phyloP scores from a whole-genome alignment of 1,284 basidiomycete species.

The Cutaneotrichosporon mucoides region DNA sequence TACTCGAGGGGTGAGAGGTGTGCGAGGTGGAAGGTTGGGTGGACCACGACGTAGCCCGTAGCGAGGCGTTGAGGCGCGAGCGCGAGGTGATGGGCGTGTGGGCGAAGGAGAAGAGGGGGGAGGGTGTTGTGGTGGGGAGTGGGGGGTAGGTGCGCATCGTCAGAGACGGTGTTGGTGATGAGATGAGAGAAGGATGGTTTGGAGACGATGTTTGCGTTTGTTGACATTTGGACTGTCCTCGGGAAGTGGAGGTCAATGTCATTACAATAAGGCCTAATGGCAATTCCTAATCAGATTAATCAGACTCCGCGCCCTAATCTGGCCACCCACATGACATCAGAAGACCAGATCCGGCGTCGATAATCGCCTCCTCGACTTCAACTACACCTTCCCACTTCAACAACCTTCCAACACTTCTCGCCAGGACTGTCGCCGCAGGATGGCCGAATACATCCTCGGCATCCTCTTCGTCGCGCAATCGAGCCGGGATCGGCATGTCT shows the following conservation, averaged over 20 bases:
- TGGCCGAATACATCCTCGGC: constrained; percentile 48
- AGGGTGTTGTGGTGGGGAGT: constrained; percentile 18
- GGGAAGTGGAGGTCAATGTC: too few species aligned
- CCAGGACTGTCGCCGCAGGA: constrained; percentile 3
- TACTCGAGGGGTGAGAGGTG: neutral
- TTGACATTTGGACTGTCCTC: neutral
- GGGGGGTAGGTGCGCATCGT: constrained; percentile 9
- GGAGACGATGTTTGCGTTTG: neutral
- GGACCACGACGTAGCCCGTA: neutral
- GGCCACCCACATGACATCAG: neutral
- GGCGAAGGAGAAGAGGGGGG: constrained; percentile 33
- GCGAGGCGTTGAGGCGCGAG: constrained; percentile 18
- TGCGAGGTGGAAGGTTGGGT: neutral
- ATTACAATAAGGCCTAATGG: too few species aligned
- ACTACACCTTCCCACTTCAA: neutral
- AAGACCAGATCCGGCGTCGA: too few species aligned
- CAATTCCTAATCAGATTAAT: neutral
- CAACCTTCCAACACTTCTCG: neutral
- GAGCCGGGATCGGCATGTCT: constrained; percentile 37
- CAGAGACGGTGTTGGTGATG: neutral
- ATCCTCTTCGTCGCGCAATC: constrained; percentile 43
- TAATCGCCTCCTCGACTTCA: neutral
- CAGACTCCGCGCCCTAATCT: too few species aligned
- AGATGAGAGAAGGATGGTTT: neutral
- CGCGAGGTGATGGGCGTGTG: constrained; percentile 29